Base-by-base conservation (phyloP, 2,329 filamentous ascomycete genomes). In the Gaeumannomyces tritici region DNA sequence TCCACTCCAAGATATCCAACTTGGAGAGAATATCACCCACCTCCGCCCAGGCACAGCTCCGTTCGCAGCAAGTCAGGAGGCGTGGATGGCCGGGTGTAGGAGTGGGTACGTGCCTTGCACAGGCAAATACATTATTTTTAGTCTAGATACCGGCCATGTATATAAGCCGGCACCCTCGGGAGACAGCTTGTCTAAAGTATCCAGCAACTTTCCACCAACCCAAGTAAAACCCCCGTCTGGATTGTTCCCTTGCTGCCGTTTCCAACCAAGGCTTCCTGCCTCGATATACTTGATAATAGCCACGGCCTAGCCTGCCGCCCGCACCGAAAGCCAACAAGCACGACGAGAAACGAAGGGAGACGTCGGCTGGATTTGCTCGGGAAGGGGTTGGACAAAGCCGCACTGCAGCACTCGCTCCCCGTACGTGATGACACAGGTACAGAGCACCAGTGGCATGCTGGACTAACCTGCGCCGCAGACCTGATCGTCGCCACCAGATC, bases 11-110 rank as follows among this genome's bases (percentile, higher is more conserved):
- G 42, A 42, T 59, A 21, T 59, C 18, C n/a, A 27, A 47, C 31
- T 59, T 29, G n/a, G 24, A 60, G 26, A 60, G 58, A 27, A 18
- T 28, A 66, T 64, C 64, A 60, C 70, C 67, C 70, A 70, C 70
- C 70, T 66, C 66, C 65, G 63, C 66, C 57, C 59, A 59, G 61
- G 61, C 42, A n/a, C 42, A 51, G 13, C 42, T 51, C 42, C 42
- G 8, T 51, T 51, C 18, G 42, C 42, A 51, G 21, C 63, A 63
- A 69, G 70, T 72, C 70, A 72, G 69, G 35, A 63, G 62, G 61
- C 27, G 35, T 26, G 24, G 33, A 33, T 51, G 42, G 42, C 55
- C 29, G 59, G 62, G 29, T 35, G 35, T 26, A 21, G 51, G 51
- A 54, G 60, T 42, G 60, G 54, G 59, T 62, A 58, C 57, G 58